Evolutionary conservation across 352 stramenopile species (phyloP).

Genomic region (Thraustotheca clavata): DNA sequence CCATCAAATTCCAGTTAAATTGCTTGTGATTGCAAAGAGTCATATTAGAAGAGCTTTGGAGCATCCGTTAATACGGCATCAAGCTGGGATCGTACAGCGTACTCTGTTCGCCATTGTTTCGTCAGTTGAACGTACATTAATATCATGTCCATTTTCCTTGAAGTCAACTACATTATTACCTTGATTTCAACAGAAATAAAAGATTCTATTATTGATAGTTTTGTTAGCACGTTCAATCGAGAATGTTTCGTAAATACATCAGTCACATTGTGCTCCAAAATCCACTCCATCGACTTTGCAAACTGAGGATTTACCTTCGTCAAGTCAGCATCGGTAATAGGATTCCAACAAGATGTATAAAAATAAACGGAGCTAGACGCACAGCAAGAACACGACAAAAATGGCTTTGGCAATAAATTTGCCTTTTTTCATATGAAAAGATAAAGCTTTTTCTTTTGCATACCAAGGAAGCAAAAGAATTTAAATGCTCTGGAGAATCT

Average conservation of each 20-base stretch:
- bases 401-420: conserved; percentile 81
- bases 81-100: conserved; percentile 43
- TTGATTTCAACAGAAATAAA: not conserved
- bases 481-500: conserved; percentile 27
- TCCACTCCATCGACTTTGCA: conserved; percentile 74
- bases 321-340: conserved; percentile 49
- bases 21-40: conserved; percentile 30
- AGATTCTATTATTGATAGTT: not conserved
- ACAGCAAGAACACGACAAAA: conserved; percentile 74
- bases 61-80: conserved; percentile 44
- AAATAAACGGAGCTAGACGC: conserved; percentile 59
- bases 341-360: conserved; percentile 53
- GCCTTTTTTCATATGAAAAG: conserved; percentile 23
- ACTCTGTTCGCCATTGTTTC: conserved; percentile 51
- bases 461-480: conserved; percentile 47
- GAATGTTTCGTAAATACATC: conserved; percentile 82
- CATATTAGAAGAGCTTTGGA: conserved; percentile 47
- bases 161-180: conserved; percentile 31
- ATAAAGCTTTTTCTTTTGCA: not conserved
- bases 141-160: conserved; percentile 49
- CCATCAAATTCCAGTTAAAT: conserved; percentile 31
- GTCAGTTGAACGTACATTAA: conserved; percentile 61
- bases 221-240: conserved; percentile 34
- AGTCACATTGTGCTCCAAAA: conserved; percentile 74
- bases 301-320: conserved; percentile 66